A percentile compares a stretch with the other conserved stretches of the same genome.
Conservation (phyloP, 352 stramenopile species). For the Phytophthora quininea region DNA sequence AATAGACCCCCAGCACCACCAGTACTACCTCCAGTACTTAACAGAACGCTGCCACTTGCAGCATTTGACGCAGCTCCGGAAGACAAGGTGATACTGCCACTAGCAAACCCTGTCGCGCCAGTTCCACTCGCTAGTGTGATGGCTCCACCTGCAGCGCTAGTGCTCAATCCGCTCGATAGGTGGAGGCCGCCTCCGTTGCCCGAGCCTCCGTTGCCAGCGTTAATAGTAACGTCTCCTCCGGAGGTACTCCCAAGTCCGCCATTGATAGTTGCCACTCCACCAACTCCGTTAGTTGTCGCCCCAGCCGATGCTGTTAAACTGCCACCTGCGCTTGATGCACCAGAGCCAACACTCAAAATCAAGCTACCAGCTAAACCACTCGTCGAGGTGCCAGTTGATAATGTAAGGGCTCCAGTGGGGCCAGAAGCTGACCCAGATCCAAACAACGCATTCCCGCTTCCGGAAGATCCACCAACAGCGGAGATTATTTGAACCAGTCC, state of each 20-base stretch:
- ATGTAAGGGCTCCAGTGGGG: constrained; percentile 40
- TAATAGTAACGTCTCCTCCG: constrained; percentile 39
- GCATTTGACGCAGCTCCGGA: constrained; percentile 36
- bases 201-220: constrained; percentile 30
- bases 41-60: constrained; percentile 41
- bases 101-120: constrained; percentile 33
- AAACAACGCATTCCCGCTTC: constrained; percentile 29
- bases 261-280: constrained; percentile 37
- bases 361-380: constrained; percentile 44
- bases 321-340: constrained; percentile 23
- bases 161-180: constrained; percentile 47
- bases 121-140: constrained; percentile 33
- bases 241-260: constrained; percentile 36
- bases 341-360: constrained; percentile 36
- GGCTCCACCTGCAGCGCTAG: constrained; percentile 23
- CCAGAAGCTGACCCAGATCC: constrained; percentile 36
- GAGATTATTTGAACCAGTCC: constrained; percentile 30
- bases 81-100: constrained; percentile 45
- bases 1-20: constrained; percentile 47
- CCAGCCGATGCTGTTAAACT: constrained; percentile 32
- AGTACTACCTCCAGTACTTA: constrained; percentile 34
- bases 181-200: constrained; percentile 37
- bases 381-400: constrained; percentile 45
- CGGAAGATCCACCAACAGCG: constrained; percentile 19
- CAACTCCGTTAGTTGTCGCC: constrained; percentile 27